Evolutionary conservation across 345 rosid species (phyloP), one percentile per base, ranked within the genome.

Genomic region (Pistacia vera): DNA sequence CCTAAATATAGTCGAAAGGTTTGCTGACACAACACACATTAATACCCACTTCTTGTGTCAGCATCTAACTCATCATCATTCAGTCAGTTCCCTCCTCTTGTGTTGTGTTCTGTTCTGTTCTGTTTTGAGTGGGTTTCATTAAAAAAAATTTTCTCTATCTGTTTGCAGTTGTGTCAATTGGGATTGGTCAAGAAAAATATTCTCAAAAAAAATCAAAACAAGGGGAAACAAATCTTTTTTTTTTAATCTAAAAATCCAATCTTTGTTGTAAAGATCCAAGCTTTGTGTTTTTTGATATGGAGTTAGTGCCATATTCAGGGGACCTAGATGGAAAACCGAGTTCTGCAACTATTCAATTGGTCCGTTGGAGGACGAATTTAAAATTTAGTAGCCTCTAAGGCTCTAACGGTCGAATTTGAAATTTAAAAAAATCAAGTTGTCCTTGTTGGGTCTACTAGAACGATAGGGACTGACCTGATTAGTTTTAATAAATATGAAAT

Each of bases 261-360:
- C 52, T 52, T 28, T 64, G 46, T 66, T 9, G 61, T 62, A 65
- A 71, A 77, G 56, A 54, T 63, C 46, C 22, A 30, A 44, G 44
- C 62, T 71, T 65, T 77, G 22, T 59, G 16, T 35, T 17, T 7
- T 33, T 52, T 18, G 52, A 1, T 66, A 95, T 95, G 99, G 98
- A 88, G 83, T 78, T 93, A 60, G 93, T 92, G 46, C 98, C 98
- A 4, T 92, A 86, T 84, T 62, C 82, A 8, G 46, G 12, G 22
- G 92, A 92, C 74, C 85, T 89, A 51, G 82, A 86, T 66, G 58
- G 86, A 66, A 88, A 86, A 63, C 60, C 89, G 55, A 70, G 85
- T 28, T 80, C 86, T 44, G 69, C 82, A 4, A 78, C 84, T 18
- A 86, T 91, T 68, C 89, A 22, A 22, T 22, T 22, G 22, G 22